Evolutionary conservation across 169 alveolate species (phyloP).

Genomic region (Perkinsus marinus): DNA sequence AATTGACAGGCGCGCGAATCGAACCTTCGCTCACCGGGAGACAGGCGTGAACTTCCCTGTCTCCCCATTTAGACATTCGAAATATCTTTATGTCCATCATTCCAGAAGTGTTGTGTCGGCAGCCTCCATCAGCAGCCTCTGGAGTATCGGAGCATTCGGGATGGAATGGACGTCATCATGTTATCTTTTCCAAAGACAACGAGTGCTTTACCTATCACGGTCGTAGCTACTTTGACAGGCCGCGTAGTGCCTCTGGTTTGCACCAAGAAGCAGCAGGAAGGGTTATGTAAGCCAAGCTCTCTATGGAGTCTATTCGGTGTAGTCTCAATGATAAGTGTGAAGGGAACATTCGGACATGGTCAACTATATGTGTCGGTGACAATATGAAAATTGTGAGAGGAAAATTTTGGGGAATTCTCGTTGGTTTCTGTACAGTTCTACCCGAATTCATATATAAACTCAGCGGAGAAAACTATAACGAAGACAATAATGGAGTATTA

Average conservation of each 20-base stretch:
- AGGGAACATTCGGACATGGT: too few species aligned
- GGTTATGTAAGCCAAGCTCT: not conserved
- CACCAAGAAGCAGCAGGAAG: not conserved
- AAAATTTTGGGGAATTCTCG: too few species aligned
- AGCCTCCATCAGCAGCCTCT: not conserved
- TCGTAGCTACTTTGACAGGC: not conserved
- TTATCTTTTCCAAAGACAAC: not conserved
- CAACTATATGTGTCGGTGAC: too few species aligned
- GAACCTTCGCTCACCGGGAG: not conserved
- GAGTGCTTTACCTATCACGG: not conserved
- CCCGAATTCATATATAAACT: too few species aligned
- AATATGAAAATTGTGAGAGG: too few species aligned
- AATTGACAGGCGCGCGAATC: not conserved
- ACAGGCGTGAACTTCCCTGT: not conserved
- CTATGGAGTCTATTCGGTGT: not conserved
- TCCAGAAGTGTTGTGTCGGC: not conserved
- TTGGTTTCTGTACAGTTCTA: too few species aligned
- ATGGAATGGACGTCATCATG: not conserved
- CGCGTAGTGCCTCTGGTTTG: not conserved
- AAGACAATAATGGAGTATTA: not conserved
- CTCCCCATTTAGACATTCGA: not conserved
- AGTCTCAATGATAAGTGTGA: not conserved
- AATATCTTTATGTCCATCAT: not conserved
- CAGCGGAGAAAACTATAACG: not conserved
- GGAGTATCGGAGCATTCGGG: not conserved